Base-by-base conservation (phyloP, 176 grass and related monocot genomes). In the Oryza australiensis region DNA sequence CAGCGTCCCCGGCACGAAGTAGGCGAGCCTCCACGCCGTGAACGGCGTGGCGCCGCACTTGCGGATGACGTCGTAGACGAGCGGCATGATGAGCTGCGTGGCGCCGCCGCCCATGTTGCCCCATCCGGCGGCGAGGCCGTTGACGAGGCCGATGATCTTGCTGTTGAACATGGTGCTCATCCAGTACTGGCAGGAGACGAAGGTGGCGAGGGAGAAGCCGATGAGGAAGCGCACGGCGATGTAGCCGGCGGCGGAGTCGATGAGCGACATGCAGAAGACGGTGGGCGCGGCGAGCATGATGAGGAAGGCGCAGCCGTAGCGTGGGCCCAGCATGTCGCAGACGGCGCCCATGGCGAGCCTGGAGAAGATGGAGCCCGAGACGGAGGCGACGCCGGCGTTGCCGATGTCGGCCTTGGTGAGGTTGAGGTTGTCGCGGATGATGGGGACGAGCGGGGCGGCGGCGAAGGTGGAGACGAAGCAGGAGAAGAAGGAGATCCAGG, bases 131-230 rank as follows among this genome's bases (percentile, higher is more conserved):
- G 92, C 92, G 0, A 93, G 73, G 4, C 88, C 92, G 24, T 97
- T 97, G 2, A 88, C 92, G 0, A 82, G 32, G 13, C 88, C 94
- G 24, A 97, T 89, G 66, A 97, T 97, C 94, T 89, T 88, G 77
- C 87, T 80, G 71, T 88, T 97, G 82, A 97, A 97, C 94, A 97
- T 97, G 24, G 94, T 97, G 83, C 92, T 94, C 90, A 90, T 97
- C 88, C 92, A 97, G 33, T 94, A 97, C 66, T 97, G 94, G 66
- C 92, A 97, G 0, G 94, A 89, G 12, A 97, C 94, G 66, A 94
- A 97, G 0, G 94, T 94, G 0, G 94, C 94, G 0, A 97, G 88
- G 0, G 94, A 97, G 77, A 97, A 94, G 20, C 90, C 94, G 20
- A 97, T 97, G 3, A 97, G 55, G 80, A 97, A 97, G 9, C 94